Evolutionary conservation across 148 eudicot genomes (phyloP).

Genomic region (Silene latifolia): DNA sequence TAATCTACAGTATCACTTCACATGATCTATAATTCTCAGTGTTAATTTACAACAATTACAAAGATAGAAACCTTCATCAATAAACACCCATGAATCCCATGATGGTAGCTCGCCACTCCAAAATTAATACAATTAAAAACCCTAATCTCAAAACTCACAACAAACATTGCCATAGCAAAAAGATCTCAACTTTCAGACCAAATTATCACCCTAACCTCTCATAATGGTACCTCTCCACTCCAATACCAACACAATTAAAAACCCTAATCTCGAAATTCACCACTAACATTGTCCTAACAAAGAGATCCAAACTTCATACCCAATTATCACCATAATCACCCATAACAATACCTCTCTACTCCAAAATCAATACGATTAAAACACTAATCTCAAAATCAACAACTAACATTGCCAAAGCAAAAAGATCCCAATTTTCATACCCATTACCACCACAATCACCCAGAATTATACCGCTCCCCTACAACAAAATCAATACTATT

Average conservation of each 20-base stretch:
- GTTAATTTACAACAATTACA: not conserved
- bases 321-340: not conserved
- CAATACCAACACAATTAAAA: constrained; percentile 11
- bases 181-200: too few relatives aligned
- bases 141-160: constrained; percentile 10
- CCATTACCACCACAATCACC: not conserved
- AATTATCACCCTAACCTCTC: not conserved
- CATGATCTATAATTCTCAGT: not conserved
- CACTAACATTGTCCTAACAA: not conserved
- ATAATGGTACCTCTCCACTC: constrained; percentile 13
- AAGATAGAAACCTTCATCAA: not conserved
- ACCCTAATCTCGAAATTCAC: constrained; percentile 10
- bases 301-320: too few relatives aligned
- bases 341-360: not conserved
- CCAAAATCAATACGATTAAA: not conserved
- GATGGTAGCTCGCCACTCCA: not conserved
- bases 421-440: too few relatives aligned
- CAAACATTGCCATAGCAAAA: too few relatives aligned
- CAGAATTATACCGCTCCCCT: constrained; percentile 9
- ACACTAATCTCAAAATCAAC: constrained; percentile 10
- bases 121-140: constrained; percentile 3
- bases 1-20: not conserved
- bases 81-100: constrained; percentile 3
- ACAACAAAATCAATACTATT: constrained; percentile 14
- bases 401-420: too few relatives aligned